phyloP scores from a whole-genome alignment of 2,329 filamentous ascomycete species.

The Colletotrichum musae region DNA sequence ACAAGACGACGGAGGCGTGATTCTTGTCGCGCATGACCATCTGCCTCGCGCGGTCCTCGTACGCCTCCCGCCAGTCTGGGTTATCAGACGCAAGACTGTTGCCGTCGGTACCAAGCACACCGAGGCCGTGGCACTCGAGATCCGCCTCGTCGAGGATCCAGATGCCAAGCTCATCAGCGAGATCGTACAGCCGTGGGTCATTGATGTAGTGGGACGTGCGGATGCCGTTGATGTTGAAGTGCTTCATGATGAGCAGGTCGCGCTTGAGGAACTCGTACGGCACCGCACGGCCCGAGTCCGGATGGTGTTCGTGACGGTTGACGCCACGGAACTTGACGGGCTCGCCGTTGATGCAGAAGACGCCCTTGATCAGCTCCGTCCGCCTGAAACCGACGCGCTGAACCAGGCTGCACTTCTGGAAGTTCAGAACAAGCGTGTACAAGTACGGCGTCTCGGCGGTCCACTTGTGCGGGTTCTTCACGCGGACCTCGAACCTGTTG shows the following conservation, averaged over 20 bases:
- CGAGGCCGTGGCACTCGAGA: conserved; percentile 68
- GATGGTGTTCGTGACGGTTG: conserved; percentile 80
- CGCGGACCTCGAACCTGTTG: conserved; percentile 56
- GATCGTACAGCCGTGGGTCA: conserved; percentile 71
- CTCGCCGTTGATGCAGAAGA: conserved; percentile 76
- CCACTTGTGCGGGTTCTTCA: conserved; percentile 73
- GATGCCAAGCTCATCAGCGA: conserved; percentile 75
- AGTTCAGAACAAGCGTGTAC: conserved; percentile 64
- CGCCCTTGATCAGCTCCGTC: conserved; percentile 72
- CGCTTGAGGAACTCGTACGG: conserved; percentile 71
- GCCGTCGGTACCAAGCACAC: conserved; percentile 55
- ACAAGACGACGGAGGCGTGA: conserved; percentile 77
- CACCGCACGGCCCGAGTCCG: conserved; percentile 72
- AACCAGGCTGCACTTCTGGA: conserved; percentile 55
- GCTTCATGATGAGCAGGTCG: conserved; percentile 77
- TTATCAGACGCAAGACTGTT: conserved; percentile 72
- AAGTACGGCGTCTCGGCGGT: conserved; percentile 77
- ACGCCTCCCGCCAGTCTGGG: conserved; percentile 73
- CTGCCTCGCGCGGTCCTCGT: conserved; percentile 76
- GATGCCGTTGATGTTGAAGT: conserved; percentile 78
- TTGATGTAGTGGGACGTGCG: conserved; percentile 78
- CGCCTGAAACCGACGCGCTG: conserved; percentile 76
- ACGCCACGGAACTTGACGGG: conserved; percentile 77
- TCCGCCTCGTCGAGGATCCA: conserved; percentile 74
- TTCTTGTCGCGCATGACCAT: conserved; percentile 73